These are phyloP conservation scores for Hibiscus syriacus DNA, from an alignment of 345 rosid species.

Conservation along the genomic window DNA sequence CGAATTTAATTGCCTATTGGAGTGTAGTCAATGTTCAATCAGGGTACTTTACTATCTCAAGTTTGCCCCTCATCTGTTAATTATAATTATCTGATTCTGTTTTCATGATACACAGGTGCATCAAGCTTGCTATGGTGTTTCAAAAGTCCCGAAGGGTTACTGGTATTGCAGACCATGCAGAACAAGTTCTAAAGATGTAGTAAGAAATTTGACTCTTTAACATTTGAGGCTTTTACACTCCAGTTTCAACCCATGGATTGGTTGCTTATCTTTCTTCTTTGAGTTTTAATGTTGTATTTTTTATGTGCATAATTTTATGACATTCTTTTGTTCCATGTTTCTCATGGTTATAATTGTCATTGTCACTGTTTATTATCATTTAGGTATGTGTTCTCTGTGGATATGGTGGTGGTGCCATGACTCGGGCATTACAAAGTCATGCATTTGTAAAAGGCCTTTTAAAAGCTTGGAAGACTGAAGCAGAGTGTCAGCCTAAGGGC, in stretches of 20 bases:
- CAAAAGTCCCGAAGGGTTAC: slow-evolving; percentile 32
- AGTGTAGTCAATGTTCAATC: slow-evolving; percentile 37
- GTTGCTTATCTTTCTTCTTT: neutral
- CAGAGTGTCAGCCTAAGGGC: slow-evolving; percentile 17
- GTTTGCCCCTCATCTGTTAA: neutral
- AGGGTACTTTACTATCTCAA: slow-evolving; percentile 17
- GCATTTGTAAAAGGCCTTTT: slow-evolving; percentile 32
- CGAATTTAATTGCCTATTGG: slow-evolving; percentile 32
- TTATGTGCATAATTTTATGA: neutral
- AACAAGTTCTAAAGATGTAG: slow-evolving; percentile 28
- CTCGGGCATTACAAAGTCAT: slow-evolving; percentile 30
- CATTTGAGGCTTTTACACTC: neutral
- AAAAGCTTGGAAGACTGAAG: slow-evolving; percentile 33
- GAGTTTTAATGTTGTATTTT: neutral
- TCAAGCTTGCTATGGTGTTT: slow-evolving; percentile 51
- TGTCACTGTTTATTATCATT: neutral
- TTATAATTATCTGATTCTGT: neutral
- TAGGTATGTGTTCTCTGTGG: slow-evolving; percentile 55
- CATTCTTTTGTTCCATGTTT: neutral
- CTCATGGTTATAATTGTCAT: neutral
- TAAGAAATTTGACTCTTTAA: slow-evolving; percentile 16
- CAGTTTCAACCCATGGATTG: neutral
- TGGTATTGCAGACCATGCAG: slow-evolving; percentile 51
- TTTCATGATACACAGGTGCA: slow-evolving; percentile 31
- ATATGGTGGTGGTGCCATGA: slow-evolving; percentile 50